These are phyloP conservation scores for Sphagnum contortum DNA, from an alignment of 225 moss, liverwort and hornwort species.

Conservation along the genomic window DNA sequence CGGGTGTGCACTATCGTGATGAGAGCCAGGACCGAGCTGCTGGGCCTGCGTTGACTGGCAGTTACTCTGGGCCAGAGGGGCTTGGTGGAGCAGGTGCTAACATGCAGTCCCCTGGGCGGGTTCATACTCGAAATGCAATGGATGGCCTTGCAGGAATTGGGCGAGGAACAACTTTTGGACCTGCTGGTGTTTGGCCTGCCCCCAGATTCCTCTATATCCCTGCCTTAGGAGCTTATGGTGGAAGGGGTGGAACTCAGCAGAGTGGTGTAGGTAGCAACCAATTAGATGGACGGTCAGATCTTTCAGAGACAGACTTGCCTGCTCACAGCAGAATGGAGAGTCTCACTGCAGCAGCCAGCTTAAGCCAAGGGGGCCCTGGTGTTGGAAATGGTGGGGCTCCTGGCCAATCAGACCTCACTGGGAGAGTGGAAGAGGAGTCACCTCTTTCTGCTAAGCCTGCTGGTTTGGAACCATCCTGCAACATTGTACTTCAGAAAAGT, in stretches of 20 bases:
- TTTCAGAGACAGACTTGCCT: conserved; percentile 21
- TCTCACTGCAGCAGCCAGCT: conserved; percentile 6
- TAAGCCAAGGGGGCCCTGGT: conserved; percentile 30
- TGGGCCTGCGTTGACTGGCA: conserved; percentile 22
- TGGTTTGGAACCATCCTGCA: conserved; percentile 18
- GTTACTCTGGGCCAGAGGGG: conserved; percentile 5
- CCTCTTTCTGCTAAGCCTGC: conserved; percentile 9
- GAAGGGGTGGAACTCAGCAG: conserved; percentile 20
- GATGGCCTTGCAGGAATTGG: conserved; percentile 48
- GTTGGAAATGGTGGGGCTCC: conserved; percentile 14
- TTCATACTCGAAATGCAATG: conserved; percentile 34
- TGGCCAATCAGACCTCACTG: conserved; percentile 12
- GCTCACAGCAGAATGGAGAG: conserved; percentile 26
- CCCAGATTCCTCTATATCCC: conserved; percentile 41
- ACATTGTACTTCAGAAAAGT: conserved; percentile 19
- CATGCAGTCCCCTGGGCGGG: conserved; percentile 24
- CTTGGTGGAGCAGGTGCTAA: conserved; percentile 9
- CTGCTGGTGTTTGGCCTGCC: conserved; percentile 42
- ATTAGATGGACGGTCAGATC: conserved; percentile 18
- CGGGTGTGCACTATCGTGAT: conserved; percentile 28
- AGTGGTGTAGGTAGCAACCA: conserved; percentile 25
- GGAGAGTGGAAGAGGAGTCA: conserved; percentile 17
- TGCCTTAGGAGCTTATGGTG: conserved; percentile 37
- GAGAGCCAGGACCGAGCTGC: conserved; percentile 9
- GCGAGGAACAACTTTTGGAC: conserved; percentile 39